phyloP scores from a whole-genome alignment of 2,329 filamentous ascomycete species.

The Sclerotinia spermophila region DNA sequence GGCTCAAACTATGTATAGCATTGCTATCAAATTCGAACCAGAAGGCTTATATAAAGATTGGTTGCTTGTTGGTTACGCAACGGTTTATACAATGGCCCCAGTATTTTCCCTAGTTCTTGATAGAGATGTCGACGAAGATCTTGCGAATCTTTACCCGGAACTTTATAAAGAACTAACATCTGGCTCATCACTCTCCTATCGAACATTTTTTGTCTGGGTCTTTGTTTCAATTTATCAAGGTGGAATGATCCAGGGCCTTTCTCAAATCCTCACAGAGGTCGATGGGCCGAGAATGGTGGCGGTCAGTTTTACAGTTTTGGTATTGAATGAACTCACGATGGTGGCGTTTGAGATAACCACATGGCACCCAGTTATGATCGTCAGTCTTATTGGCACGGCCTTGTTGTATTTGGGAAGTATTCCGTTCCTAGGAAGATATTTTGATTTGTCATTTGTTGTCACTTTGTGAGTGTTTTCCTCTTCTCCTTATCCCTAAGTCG shows the following conservation, averaged over 20 bases:
- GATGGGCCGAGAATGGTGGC: conserved; percentile 75
- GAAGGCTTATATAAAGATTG: conserved; percentile 94
- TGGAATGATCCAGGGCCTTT: conserved; percentile 89
- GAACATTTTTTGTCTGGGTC: conserved; percentile 96
- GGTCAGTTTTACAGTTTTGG: conserved; percentile 85
- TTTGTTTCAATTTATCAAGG: conserved; percentile 94
- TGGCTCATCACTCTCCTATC: conserved; percentile 81
- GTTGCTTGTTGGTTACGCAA: conserved; percentile 95
- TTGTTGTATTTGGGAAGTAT: conserved; percentile 76
- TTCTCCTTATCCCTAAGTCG: neutral
- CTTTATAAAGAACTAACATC: conserved; percentile 96
- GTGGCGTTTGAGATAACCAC: conserved; percentile 95
- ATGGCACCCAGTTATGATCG: conserved; percentile 92
- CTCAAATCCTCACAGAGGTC: conserved; percentile 79
- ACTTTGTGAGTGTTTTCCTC: conserved; percentile 53
- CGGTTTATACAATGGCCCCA: conserved; percentile 88
- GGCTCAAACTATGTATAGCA: conserved; percentile 96
- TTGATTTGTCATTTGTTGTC: conserved; percentile 76
- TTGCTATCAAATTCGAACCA: conserved; percentile 87
- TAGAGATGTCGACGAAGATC: conserved; percentile 87
- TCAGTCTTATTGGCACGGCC: conserved; percentile 78
- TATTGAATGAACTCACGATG: conserved; percentile 95
- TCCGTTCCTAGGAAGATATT: conserved; percentile 86
- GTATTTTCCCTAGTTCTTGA: conserved; percentile 94
- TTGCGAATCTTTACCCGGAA: conserved; percentile 94